Conservation (phyloP, 2,329 filamentous ascomycete species). For the Penicillium capsulatum region DNA sequence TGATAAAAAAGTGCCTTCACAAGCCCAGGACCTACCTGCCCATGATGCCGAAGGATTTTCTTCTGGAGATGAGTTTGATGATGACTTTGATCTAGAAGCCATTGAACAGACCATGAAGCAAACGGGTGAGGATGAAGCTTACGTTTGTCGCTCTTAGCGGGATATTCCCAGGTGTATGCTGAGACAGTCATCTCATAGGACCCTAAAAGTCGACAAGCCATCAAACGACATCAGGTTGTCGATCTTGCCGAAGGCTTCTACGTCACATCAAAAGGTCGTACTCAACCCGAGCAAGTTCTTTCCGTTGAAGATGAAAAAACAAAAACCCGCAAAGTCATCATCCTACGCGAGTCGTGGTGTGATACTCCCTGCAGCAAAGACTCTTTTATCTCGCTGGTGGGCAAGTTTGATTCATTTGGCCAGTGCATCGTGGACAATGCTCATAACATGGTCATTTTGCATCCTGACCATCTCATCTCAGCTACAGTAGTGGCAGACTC, state of each 20-base stretch:
- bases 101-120: slow-evolving; percentile 58
- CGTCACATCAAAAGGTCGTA: slow-evolving; percentile 57
- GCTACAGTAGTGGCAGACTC: slow-evolving; percentile 96
- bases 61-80: slow-evolving; percentile 69
- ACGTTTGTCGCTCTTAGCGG: slow-evolving; percentile 52
- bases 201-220: slow-evolving; percentile 62
- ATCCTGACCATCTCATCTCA: slow-evolving; percentile 92
- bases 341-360: slow-evolving; percentile 80
- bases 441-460: slow-evolving; percentile 81
- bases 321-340: slow-evolving; percentile 62
- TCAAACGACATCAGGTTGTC: slow-evolving; percentile 81
- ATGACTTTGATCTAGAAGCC: slow-evolving; percentile 57
- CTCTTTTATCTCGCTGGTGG: slow-evolving; percentile 82
- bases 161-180: slow-evolving; percentile 48
- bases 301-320: slow-evolving; percentile 75
- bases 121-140: slow-evolving; percentile 67
- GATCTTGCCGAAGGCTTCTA: slow-evolving; percentile 68
- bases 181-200: slow-evolving; percentile 60
- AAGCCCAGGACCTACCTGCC: slow-evolving; percentile 3
- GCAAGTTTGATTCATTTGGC: slow-evolving; percentile 64
- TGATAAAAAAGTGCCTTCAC: neutral
- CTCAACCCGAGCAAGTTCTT: slow-evolving; percentile 70
- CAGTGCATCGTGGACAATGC: slow-evolving; percentile 79
- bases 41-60: slow-evolving; percentile 33
- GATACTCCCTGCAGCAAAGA: slow-evolving; percentile 71